Base-by-base conservation (phyloP, 345 rosid species). In the Leavenworthia alabamica region DNA sequence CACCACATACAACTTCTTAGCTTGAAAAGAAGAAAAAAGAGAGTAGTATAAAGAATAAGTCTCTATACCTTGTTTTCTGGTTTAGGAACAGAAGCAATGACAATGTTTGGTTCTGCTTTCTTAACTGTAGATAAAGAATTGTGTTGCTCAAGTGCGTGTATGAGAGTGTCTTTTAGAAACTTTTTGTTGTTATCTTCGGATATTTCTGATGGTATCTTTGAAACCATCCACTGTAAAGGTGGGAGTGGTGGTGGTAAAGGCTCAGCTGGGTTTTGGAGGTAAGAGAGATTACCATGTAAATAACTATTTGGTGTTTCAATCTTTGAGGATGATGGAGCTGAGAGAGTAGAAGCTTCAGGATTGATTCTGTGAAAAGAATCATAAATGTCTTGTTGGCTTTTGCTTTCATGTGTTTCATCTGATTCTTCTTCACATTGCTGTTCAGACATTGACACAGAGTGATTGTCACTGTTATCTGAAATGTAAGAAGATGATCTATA, bases 181-280 rank as follows among this genome's bases (percentile, higher is more conserved):
- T 55, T 46, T 14, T 73, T 76, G 65, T 62, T 74, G 56, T 66
- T 75, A 56, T 77, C 79, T 27, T 73, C 74, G 27, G 42, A 20
- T 44, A 14, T 46, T 50, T 33, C 72, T 2, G 78, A 45, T 24
- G 63, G 49, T 36, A 75, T 41, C 60, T 82, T 81, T 1, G 80
- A 57, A 70, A 67, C 72, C 70, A 56, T 71, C 76, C 97, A 84
- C 51, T 89, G 83, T 17, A 73, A 64, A 12, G 94, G 96, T 49
- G 97, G 97, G 31, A 76, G 85, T 2, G 94, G 88, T 0, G 97
- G 94, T 19, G 93, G 83, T 15, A 62, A 57, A 20, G 88, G 86
- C 11, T 71, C 70, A 29, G 16, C 52, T 49, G 74, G 62, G 64
- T 57, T 54, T 17, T 77, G 79, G 57, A 60, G 61, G 56, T 80